Conservation (phyloP, 768 basidiomycete species). For the Boletales sp. region DNA sequence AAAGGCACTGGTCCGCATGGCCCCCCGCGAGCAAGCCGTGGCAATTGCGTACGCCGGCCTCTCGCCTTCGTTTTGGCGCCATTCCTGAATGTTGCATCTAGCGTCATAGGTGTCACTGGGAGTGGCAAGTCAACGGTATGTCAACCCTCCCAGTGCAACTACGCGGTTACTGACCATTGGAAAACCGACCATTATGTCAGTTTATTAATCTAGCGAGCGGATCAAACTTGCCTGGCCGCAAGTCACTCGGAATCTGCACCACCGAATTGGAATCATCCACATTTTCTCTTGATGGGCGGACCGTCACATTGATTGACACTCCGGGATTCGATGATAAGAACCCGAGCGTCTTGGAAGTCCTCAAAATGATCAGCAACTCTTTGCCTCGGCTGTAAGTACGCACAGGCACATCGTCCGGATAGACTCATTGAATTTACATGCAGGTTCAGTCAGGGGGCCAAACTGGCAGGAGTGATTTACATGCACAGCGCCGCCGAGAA, state of each 20-base stretch:
- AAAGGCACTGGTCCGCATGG: conserved; percentile 9
- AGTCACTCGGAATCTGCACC: conserved; percentile 42
- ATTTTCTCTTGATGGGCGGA: conserved; percentile 41
- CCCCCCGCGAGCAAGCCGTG: conserved; percentile 10
- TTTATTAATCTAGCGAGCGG: conserved; percentile 52
- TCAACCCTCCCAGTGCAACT: neutral
- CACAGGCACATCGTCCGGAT: neutral
- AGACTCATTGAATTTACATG: neutral
- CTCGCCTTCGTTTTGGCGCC: neutral
- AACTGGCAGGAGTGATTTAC: conserved; percentile 47
- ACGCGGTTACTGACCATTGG: neutral
- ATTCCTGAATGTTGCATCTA: conserved; percentile 12
- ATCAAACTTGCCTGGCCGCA: conserved; percentile 39
- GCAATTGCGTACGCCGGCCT: conserved; percentile 24
- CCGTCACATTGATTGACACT: conserved; percentile 51
- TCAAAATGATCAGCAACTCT: conserved; percentile 41
- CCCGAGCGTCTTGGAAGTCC: conserved; percentile 42
- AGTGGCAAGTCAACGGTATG: conserved; percentile 33
- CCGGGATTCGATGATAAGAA: conserved; percentile 55
- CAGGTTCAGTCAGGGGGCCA: conserved; percentile 26
- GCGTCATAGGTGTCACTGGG: conserved; percentile 30
- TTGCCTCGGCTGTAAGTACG: conserved; percentile 20
- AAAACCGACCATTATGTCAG: conserved; percentile 15
- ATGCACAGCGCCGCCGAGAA: conserved; percentile 46
- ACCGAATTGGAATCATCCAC: conserved; percentile 37